Conservation (phyloP, 768 basidiomycete species). For the Amanita jacksonii region DNA sequence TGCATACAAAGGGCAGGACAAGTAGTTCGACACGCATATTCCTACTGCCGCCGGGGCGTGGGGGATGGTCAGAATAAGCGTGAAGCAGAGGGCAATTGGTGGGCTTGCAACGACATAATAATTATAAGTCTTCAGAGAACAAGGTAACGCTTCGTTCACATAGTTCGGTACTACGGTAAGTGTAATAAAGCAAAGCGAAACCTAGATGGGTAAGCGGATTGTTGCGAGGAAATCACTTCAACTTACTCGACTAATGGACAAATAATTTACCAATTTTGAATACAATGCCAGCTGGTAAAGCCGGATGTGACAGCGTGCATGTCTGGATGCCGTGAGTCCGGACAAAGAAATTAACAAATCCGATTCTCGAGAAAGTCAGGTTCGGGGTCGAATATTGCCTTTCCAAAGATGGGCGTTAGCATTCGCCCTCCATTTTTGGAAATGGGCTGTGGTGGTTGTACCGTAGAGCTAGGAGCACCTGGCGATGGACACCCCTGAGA, state of each 20-base stretch:
- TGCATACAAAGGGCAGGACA: slow-evolving; percentile 35
- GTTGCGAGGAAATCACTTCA: not conserved
- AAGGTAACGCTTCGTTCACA: not conserved
- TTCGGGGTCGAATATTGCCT: not conserved
- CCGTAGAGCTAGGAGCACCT: too few relatives aligned
- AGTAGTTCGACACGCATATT: slow-evolving; percentile 28
- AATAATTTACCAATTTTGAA: slow-evolving; percentile 18
- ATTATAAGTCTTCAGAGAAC: slow-evolving; percentile 4
- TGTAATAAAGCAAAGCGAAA: not conserved
- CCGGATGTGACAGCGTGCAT: not conserved
- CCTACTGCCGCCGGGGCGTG: not conserved
- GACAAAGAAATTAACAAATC: slow-evolving; percentile 3
- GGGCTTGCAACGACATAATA: not conserved
- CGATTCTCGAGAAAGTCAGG: not conserved
- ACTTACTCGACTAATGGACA: slow-evolving; percentile 13
- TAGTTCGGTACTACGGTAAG: not conserved
- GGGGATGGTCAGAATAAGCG: not conserved
- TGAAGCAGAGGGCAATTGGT: not conserved
- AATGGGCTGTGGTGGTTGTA: slow-evolving; percentile 12
- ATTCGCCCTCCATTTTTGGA: slow-evolving; percentile 15
- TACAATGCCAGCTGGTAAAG: slow-evolving; percentile 13
- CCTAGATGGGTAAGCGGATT: not conserved
- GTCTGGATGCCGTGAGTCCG: not conserved
- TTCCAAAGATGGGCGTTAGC: slow-evolving; percentile 15
- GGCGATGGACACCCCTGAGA: too few relatives aligned